Percentiles rank a stretch among this genome's conserved stretches.
phyloP scores from a whole-genome alignment of 805 yeast species.

The Alloascoidea hylecoeti region DNA sequence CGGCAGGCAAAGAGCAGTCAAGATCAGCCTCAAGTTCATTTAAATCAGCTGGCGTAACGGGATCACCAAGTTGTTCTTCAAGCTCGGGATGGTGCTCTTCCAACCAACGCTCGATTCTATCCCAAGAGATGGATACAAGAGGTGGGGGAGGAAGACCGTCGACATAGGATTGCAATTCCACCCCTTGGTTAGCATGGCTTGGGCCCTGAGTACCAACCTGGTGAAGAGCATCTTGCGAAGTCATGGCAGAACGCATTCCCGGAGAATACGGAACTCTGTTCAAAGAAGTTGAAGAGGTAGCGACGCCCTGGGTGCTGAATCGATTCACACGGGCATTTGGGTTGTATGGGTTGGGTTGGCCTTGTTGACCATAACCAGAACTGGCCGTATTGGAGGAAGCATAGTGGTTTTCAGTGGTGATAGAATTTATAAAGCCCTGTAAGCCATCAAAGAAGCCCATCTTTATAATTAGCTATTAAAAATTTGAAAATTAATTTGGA shows the following conservation, averaged over 20 bases:
- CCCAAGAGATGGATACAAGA: conserved; percentile 73
- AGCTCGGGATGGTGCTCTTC: conserved; percentile 69
- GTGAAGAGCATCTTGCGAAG: conserved; percentile 12
- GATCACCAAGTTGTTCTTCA: conserved; percentile 59
- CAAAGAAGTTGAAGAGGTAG: conserved; percentile 11
- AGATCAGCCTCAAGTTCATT: conserved; percentile 75
- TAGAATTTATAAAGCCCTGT: neutral
- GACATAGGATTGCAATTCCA: conserved; percentile 21
- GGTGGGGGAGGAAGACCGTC: conserved; percentile 50
- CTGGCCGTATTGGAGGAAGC: neutral
- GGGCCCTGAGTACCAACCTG: conserved; percentile 1
- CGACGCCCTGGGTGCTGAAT: too few species aligned
- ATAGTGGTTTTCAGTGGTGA: conserved; percentile 1
- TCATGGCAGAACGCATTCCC: conserved; percentile 13
- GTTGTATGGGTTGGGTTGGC: neutral
- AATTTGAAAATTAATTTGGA: neutral
- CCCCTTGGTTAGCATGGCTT: too few species aligned
- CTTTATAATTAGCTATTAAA: neutral
- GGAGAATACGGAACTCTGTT: conserved; percentile 16
- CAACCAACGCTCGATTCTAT: conserved; percentile 78
- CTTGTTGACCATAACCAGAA: neutral
- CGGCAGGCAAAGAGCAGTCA: conserved; percentile 58
- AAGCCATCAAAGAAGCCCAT: neutral
- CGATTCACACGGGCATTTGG: too few species aligned
- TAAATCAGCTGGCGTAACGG: conserved; percentile 71